A percentile compares a stretch with the other conserved stretches of the same genome.
phyloP scores from a whole-genome alignment of 306 rosid genomes.

The Boehmeria nivea region DNA sequence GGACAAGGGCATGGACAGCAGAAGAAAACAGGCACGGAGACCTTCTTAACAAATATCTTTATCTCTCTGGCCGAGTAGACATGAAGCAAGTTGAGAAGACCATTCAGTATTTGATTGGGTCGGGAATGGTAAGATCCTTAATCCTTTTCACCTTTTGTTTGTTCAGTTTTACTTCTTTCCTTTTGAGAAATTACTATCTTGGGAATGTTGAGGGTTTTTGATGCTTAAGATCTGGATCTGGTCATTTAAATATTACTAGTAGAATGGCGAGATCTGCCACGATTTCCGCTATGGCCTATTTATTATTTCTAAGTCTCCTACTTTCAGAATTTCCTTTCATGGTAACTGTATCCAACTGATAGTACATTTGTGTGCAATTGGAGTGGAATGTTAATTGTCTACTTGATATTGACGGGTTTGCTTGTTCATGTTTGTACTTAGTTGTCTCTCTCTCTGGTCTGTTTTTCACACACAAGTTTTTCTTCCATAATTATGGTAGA shows the following conservation, averaged over 20 bases:
- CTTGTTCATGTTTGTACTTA: too few relatives aligned
- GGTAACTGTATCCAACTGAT: too few relatives aligned
- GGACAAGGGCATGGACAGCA: slow-evolving; percentile 59
- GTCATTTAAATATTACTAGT: not conserved
- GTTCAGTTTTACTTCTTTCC: slow-evolving; percentile 1
- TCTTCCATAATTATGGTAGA: too few relatives aligned
- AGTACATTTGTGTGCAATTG: too few relatives aligned
- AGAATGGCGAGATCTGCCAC: too few relatives aligned
- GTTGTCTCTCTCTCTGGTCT: too few relatives aligned
- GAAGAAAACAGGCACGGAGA: slow-evolving; percentile 60
- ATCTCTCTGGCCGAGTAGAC: slow-evolving; percentile 52
- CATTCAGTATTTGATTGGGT: slow-evolving; percentile 48
- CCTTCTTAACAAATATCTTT: slow-evolving; percentile 51
- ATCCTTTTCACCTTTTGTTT: not conserved
- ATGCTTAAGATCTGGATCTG: not conserved
- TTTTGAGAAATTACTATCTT: not conserved
- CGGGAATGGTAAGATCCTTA: slow-evolving; percentile 67
- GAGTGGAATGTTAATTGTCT: too few relatives aligned
- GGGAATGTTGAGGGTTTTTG: not conserved
- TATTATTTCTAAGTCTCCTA: too few relatives aligned
- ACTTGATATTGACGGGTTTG: too few relatives aligned
- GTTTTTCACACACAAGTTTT: too few relatives aligned
- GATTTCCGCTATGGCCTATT: too few relatives aligned
- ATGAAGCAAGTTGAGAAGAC: slow-evolving; percentile 55
- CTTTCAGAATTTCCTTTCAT: too few relatives aligned